phyloP scores from a whole-genome alignment of 2,329 filamentous ascomycete species.

The Diaporthe vaccinii region DNA sequence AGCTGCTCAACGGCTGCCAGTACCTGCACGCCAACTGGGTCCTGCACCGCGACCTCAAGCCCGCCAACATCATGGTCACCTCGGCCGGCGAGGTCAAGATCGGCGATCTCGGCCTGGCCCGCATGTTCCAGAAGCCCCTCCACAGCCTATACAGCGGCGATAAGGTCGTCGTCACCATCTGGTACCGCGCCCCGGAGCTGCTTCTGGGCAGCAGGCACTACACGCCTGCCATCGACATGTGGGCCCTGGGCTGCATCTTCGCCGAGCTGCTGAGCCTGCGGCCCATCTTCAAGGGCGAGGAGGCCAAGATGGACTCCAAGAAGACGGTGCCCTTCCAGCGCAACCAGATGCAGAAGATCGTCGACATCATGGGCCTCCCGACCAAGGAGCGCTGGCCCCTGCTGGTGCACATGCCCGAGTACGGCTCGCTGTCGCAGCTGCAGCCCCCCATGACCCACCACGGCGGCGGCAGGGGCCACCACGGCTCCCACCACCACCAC shows the following conservation, averaged over 20 bases:
- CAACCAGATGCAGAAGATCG: constrained; percentile 99
- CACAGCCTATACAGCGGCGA: constrained; percentile 94
- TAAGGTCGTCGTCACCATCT: constrained; percentile 98
- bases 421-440: constrained; percentile 74
- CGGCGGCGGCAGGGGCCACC: constrained; percentile 52
- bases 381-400: constrained; percentile 91
- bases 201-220: constrained; percentile 95
- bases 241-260: constrained; percentile 98
- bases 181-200: constrained; percentile 96
- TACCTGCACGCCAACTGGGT: constrained; percentile 99
- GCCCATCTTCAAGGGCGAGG: constrained; percentile 98
- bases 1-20: constrained; percentile 92
- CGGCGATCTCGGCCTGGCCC: constrained; percentile 91
- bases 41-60: constrained; percentile 88
- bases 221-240: constrained; percentile 95
- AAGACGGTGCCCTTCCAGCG: constrained; percentile 97
- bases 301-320: constrained; percentile 98
- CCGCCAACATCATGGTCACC: constrained; percentile 95
- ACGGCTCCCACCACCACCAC: constrained; percentile 66
- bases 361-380: constrained; percentile 94
- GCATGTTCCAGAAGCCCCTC: constrained; percentile 93
- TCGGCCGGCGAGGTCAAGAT: constrained; percentile 92
- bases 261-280: constrained; percentile 90
- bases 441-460: constrained; percentile 63
- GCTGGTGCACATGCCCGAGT: constrained; percentile 89